Evolutionary conservation across 2,329 filamentous ascomycete genomes (phyloP), one percentile per base, ranked within the genome.

Genomic region (Xylaria sp.): DNA sequence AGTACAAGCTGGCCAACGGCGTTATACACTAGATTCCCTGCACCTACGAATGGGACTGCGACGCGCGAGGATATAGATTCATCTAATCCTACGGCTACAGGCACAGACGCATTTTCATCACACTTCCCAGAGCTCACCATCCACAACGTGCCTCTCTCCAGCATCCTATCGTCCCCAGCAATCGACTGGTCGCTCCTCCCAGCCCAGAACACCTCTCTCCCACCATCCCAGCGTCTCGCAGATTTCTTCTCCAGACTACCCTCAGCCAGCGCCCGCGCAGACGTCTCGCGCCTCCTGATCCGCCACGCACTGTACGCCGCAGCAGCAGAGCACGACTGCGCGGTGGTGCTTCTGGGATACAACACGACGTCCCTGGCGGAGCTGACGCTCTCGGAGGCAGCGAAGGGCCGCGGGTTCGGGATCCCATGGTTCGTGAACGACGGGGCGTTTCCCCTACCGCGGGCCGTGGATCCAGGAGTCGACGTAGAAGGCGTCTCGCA

Each of bases 341-440:
- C 90, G 69, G 89, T 89, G 13, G 85, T 98, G 47, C 80, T 98
- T 1, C 90, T 96, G 79, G 94, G 92, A 25, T 90, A 95, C 79
- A 96, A 89, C 71, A 97, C 96, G 22, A 97, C 94, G 5, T 88
- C 90, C 17, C 88, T 99, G 33, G 95, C 96, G 3, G 93, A 95
- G 72, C 89, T 93, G 74, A 92, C 93, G 0, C 87, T 99, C 15
- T 85, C 93, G 6, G 93, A 96, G 80, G 94, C 95, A 2, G 94
- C 95, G 27, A 97, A 97, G 80, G 96, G 96, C 1, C 87, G 95
- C 55, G 96, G 95, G 0, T 94, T 91, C 72, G 88, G 91, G 4
- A 81, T 98, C 22, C 92, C 94, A 0, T 95, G 91, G 89, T 88
- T 92, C 72, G 87, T 94, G 17, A 88, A 89, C 57, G 96, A 98